Evolutionary conservation across 2,329 filamentous ascomycete genomes (phyloP).

Genomic region (Blastomyces percursus): DNA sequence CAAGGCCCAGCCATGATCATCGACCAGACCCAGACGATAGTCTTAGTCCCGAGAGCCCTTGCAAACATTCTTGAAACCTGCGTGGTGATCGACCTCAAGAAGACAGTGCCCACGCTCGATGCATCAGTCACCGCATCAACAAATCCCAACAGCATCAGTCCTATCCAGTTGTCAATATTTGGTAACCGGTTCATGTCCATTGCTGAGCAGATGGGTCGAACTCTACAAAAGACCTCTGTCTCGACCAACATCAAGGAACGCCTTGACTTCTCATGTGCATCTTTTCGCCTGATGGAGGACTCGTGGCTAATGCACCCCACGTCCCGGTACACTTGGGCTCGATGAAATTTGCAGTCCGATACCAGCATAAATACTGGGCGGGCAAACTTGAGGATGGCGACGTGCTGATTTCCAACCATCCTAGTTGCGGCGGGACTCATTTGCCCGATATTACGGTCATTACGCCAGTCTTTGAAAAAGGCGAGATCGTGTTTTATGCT

Average conservation of each 20-base stretch:
- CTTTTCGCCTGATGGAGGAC: constrained; percentile 62
- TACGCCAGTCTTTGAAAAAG: constrained; percentile 60
- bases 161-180: constrained; percentile 45
- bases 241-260: constrained; percentile 72
- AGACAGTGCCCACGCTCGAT: constrained; percentile 15
- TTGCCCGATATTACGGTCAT: constrained; percentile 68
- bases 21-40: constrained; percentile 66
- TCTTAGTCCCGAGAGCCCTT: constrained; percentile 66
- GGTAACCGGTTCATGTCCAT: constrained; percentile 50
- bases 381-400: constrained; percentile 63
- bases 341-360: constrained; percentile 73
- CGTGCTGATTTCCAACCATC: constrained; percentile 69
- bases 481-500: constrained; percentile 68
- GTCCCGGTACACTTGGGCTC: constrained; percentile 70
- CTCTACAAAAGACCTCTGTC: constrained; percentile 45
- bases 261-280: constrained; percentile 74
- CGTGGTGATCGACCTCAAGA: constrained; percentile 73
- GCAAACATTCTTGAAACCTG: constrained; percentile 76
- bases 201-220: constrained; percentile 49
- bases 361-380: constrained; percentile 65
- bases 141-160: constrained; percentile 37
- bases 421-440: constrained; percentile 71
- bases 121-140: constrained; percentile 8
- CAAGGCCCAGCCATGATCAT: constrained; percentile 72
- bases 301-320: constrained; percentile 61